Evolutionary conservation across 441 rosid genomes (phyloP).

Genomic region (Pelargonium australe): DNA sequence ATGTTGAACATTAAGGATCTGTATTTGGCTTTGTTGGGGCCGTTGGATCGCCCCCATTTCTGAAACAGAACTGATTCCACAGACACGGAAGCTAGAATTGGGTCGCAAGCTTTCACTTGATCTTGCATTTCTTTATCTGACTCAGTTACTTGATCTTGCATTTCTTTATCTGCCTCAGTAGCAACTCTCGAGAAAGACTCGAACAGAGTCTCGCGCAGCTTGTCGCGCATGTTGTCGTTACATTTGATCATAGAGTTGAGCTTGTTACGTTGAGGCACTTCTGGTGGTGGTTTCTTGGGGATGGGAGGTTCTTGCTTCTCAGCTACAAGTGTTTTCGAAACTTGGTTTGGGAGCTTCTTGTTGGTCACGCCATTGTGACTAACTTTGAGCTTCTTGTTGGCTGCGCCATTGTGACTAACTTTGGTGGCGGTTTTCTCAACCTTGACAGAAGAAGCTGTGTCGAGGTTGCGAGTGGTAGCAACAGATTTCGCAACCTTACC

Average conservation of each 20-base stretch:
- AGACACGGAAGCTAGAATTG: conserved; percentile 14
- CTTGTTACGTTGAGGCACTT: neutral
- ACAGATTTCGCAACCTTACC: neutral
- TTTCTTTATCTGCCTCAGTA: too few relatives aligned
- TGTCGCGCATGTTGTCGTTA: conserved; percentile 26
- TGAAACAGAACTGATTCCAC: conserved; percentile 27
- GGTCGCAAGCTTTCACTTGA: conserved; percentile 26
- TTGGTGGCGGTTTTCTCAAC: conserved; percentile 4
- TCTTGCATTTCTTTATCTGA: conserved; percentile 11
- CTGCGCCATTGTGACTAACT: neutral
- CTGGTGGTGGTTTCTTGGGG: too few relatives aligned
- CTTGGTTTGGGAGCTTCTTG: too few relatives aligned
- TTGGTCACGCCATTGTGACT: neutral
- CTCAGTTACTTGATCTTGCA: too few relatives aligned
- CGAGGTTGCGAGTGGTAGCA: too few relatives aligned
- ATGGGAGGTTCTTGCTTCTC: too few relatives aligned
- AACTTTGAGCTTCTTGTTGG: neutral
- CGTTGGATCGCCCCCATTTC: conserved; percentile 23
- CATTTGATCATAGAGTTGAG: conserved; percentile 22
- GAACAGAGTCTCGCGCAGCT: conserved; percentile 25
- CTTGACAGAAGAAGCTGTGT: neutral
- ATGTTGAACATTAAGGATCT: conserved; percentile 23
- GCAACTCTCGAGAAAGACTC: conserved; percentile 32
- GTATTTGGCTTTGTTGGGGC: conserved; percentile 17
- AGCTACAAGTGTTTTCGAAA: too few relatives aligned